These are phyloP conservation scores for Miamiensis avidus DNA, from an alignment of 169 alveolate species.

Conservation along the genomic window DNA sequence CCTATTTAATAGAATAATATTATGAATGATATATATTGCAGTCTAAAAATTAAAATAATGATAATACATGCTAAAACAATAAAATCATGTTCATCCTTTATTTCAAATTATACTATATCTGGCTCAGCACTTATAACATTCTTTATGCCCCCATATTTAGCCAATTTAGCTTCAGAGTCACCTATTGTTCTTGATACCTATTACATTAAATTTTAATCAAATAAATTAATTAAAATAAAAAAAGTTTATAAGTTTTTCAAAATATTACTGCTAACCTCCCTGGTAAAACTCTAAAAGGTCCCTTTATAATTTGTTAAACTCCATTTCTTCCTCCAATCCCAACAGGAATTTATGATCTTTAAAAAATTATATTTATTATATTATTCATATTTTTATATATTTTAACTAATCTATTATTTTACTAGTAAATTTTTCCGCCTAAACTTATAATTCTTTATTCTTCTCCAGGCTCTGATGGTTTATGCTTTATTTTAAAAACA, in stretches of 20 bases:
- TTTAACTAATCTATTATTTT: constrained; percentile 7
- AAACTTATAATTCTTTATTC: constrained; percentile 63
- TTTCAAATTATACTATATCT: constrained; percentile 62
- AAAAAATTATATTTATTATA: not conserved
- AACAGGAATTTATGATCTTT: constrained; percentile 22
- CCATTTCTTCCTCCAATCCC: constrained; percentile 20
- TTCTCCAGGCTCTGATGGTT: constrained; percentile 75
- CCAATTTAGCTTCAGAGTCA: constrained; percentile 73
- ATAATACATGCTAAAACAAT: constrained; percentile 63
- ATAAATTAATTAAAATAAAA: not conserved
- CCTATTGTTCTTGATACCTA: constrained; percentile 78
- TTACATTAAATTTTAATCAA: not conserved
- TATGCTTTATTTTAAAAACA: constrained; percentile 45
- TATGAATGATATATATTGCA: too few relatives aligned
- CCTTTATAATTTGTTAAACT: constrained; percentile 50
- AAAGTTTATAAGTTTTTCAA: not conserved
- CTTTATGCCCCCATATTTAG: constrained; percentile 68
- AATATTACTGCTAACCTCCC: constrained; percentile 84
- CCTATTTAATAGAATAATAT: not conserved
- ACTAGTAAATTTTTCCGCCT: constrained; percentile 74
- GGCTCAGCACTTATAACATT: constrained; percentile 75
- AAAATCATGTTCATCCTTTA: constrained; percentile 61
- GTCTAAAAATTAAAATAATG: not conserved
- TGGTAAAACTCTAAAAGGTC: constrained; percentile 87
- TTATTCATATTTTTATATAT: constrained; percentile 9